Evolutionary conservation across 2,329 filamentous ascomycete genomes (phyloP).

Genomic region (Sclerotinia borealis): DNA sequence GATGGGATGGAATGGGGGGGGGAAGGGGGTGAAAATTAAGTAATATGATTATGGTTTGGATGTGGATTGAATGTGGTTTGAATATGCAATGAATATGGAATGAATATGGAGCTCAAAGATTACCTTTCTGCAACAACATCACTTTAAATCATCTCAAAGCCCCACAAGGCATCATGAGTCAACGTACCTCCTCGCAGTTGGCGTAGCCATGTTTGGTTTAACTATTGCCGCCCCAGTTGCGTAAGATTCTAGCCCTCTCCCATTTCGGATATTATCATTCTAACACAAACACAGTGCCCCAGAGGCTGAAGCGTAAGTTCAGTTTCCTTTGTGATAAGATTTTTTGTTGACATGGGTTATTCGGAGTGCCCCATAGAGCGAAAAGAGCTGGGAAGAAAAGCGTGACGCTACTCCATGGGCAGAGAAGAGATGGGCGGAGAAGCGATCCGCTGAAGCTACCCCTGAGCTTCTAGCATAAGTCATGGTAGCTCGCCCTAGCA

Average conservation of each 20-base stretch:
- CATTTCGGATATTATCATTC: not conserved
- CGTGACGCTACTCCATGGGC: not conserved
- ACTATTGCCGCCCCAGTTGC: not conserved
- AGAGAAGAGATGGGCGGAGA: not conserved
- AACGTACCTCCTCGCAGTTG: not conserved
- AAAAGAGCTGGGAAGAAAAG: not conserved
- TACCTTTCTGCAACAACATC: not conserved
- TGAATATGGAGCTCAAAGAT: not conserved
- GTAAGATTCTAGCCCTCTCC: not conserved
- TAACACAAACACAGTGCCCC: not conserved
- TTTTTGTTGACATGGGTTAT: not conserved
- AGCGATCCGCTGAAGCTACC: not conserved
- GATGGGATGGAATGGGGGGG: no score
- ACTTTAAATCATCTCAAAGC: not conserved
- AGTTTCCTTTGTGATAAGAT: not conserved
- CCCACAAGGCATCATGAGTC: not conserved
- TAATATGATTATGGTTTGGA: no score
- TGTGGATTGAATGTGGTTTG: no score
- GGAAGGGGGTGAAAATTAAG: no score
- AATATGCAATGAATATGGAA: no score
- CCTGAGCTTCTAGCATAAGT: not conserved
- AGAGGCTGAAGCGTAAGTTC: slow-evolving; percentile 3
- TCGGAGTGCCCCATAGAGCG: not conserved
- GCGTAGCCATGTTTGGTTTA: not conserved
- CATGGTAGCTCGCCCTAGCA: not conserved